A percentile compares a stretch with the other conserved stretches of the same genome.
These are phyloP conservation scores for Penicillium sp. DNA, from an alignment of 2,329 filamentous ascomycete species.

Conservation along the genomic window DNA sequence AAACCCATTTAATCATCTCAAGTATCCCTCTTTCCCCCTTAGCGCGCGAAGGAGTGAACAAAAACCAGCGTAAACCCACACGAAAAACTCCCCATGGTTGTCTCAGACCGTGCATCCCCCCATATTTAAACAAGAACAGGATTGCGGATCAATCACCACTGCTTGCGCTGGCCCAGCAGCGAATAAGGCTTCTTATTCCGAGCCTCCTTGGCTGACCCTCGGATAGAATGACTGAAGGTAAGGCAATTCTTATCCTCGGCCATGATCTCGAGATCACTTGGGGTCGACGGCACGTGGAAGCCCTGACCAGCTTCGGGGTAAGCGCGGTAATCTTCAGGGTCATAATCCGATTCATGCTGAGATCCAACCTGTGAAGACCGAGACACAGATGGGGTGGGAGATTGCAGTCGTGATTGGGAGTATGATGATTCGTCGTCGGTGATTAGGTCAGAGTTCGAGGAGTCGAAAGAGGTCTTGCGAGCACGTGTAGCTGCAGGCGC, in stretches of 20 bases:
- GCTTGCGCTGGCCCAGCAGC: background rate
- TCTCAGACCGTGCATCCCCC: background rate
- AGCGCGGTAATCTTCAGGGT: slow-evolving; percentile 58
- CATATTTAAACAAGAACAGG: background rate
- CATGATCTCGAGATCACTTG: slow-evolving; percentile 61
- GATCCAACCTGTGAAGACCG: slow-evolving; percentile 9
- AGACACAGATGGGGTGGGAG: slow-evolving; percentile 29
- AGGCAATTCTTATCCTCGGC: slow-evolving; percentile 58
- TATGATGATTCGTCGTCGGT: slow-evolving; percentile 3
- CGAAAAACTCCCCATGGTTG: background rate
- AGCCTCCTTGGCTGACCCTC: background rate
- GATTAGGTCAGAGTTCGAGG: slow-evolving; percentile 3
- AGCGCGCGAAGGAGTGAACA: background rate
- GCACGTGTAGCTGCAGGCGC: background rate
- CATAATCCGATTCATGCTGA: slow-evolving; percentile 43
- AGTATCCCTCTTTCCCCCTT: background rate
- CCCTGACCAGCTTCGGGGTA: slow-evolving; percentile 65
- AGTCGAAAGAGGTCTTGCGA: slow-evolving; percentile 2
- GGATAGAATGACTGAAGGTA: slow-evolving; percentile 55
- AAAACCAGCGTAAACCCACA: background rate
- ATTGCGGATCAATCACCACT: background rate
- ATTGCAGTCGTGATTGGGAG: slow-evolving; percentile 1
- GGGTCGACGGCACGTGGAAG: slow-evolving; percentile 57
- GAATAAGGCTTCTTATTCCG: background rate
- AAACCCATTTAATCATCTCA: background rate